phyloP scores from a whole-genome alignment of 116 monocot genomes.

The Thalassia testudinum region DNA sequence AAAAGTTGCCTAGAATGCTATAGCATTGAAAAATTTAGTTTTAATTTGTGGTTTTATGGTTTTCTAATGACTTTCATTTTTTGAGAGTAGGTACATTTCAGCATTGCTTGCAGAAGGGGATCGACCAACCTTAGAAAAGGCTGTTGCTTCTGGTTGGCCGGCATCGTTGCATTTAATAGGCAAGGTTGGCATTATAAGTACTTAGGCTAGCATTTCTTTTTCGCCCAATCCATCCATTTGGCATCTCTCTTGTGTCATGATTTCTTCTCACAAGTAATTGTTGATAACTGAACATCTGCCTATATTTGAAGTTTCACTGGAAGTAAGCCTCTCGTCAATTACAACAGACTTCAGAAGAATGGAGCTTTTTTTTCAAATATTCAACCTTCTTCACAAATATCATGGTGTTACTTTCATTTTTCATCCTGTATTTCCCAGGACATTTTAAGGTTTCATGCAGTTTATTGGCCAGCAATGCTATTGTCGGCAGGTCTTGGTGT shows the following conservation, averaged over 20 bases:
- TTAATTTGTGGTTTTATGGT: no score
- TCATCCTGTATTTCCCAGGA: slow-evolving; percentile 28
- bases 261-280: no score
- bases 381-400: no score
- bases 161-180: slow-evolving; percentile 94
- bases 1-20: no score
- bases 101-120: slow-evolving; percentile 63
- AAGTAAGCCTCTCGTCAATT: no score
- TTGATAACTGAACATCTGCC: no score
- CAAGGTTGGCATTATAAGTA: slow-evolving; percentile 23
- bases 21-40: no score
- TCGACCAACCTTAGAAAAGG: slow-evolving; percentile 52
- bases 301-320: no score
- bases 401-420: no score
- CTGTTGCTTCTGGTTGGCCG: slow-evolving; percentile 78
- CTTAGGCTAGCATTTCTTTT: not conserved
- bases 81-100: slow-evolving; percentile 64
- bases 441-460: slow-evolving; percentile 95
- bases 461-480: slow-evolving; percentile 99
- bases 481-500: slow-evolving; percentile 79
- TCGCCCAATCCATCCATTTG: not conserved
- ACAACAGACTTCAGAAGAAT: no score
- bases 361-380: no score
- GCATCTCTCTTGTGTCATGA: no score
- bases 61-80: not conserved